These are phyloP conservation scores for Lactifluus pinguis DNA, from an alignment of 768 basidiomycete species.

Conservation along the genomic window DNA sequence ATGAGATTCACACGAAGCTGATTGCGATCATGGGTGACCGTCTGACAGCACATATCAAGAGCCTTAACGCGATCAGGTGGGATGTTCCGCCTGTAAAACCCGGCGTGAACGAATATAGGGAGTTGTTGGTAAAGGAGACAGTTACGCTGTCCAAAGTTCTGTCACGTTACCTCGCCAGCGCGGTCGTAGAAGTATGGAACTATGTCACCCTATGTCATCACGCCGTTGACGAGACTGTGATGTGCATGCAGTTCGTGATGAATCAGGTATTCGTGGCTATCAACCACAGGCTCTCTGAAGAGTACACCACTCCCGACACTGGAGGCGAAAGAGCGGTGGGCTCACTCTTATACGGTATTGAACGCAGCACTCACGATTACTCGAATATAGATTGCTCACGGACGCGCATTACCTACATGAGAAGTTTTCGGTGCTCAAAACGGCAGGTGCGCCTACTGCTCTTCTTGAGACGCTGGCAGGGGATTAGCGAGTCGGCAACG, in stretches of 20 bases:
- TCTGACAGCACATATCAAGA: conserved; percentile 72
- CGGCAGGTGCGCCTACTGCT: conserved; percentile 31
- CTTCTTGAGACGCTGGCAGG: no score
- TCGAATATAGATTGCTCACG: conserved; percentile 51
- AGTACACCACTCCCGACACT: conserved; percentile 71
- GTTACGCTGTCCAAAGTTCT: no score
- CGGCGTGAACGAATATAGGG: conserved; percentile 81
- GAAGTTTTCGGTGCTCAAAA: conserved; percentile 35
- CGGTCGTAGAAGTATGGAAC: conserved; percentile 20
- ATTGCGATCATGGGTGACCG: conserved; percentile 98
- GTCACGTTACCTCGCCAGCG: no score
- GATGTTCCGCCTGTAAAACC: conserved; percentile 47
- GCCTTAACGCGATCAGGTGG: conserved; percentile 79
- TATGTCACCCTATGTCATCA: not conserved
- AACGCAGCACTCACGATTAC: not conserved
- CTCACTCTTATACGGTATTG: conserved; percentile 10
- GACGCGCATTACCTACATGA: conserved; percentile 73
- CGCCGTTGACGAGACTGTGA: not conserved
- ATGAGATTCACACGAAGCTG: conserved; percentile 96
- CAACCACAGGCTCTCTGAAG: conserved; percentile 82
- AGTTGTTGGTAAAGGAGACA: conserved; percentile 72
- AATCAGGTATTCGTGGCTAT: conserved; percentile 90
- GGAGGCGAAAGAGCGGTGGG: conserved; percentile 80
- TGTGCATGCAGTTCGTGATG: conserved; percentile 68
- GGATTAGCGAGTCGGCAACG: no score